Base-by-base conservation (phyloP, 2,329 filamentous ascomycete genomes). In the Fusarium hainanense region DNA sequence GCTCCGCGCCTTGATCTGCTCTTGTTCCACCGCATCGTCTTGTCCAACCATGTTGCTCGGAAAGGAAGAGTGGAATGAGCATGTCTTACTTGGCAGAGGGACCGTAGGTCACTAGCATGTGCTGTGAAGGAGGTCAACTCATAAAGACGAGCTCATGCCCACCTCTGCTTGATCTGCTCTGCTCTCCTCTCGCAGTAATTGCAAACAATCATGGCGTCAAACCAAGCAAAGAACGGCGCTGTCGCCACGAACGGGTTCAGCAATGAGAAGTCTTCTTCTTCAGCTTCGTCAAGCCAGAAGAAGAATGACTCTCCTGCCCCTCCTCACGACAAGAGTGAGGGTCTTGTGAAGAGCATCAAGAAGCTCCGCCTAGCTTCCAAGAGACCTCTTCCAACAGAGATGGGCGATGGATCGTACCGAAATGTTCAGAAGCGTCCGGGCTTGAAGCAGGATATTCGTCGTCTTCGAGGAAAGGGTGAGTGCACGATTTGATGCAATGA, bases 311-410 rank as follows among this genome's bases (percentile, higher is more conserved):
- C 54, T 23, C 40, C 64, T 21, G 49, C 54, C 37, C 52, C 58
- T 11, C 50, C 64, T 7, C 66, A 62, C 4, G 55, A 66, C n/a
- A 70, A 73, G 55, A 77, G 76, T 48, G 69, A 76, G 43, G 64
- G 69, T n/a, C 47, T 71, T 7, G 11, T 78, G 2, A 72, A 68
- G 13, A 74, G 69, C 32, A 70, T 82, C 46, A 74, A 77, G 66
- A 75, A 79, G 49, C 70, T 82, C 28, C 74, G 78, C 4, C 73
- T 80, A 56, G 85, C 88, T 7, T 88, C 89, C 2, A 83, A 83
- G 61, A 81, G 87, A n/a, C 90, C 91, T 12, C 79, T 91, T 32
- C 90, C 91, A 0, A 88, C 82, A 3, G 84, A 91, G 72, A 85
- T 83, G 56, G 89, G 89, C 27, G 85, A 90, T 74, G 89, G 89